These are phyloP conservation scores for Beauveria sp. DNA, from an alignment of 2,329 filamentous ascomycete genomes.

Conservation along the genomic window DNA sequence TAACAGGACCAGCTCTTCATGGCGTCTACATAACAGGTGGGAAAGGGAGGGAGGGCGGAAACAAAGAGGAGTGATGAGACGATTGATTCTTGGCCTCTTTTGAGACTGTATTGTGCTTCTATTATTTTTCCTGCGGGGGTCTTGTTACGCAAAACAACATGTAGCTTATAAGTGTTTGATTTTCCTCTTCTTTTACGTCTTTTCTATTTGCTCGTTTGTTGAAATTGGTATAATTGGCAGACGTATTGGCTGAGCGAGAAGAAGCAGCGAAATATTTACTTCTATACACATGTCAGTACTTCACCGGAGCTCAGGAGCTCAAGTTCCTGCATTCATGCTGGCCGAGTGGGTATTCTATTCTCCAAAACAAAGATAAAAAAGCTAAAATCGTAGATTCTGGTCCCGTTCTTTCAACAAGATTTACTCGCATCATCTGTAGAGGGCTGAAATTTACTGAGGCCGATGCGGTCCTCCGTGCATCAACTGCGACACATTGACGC, in stretches of 20 bases:
- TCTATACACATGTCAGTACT: too few species aligned
- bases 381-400: too few species aligned
- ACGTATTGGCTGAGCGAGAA: too few species aligned
- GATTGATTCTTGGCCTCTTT: neutral
- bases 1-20: slow-evolving; percentile 9
- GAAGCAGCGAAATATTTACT: too few species aligned
- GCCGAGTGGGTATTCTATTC: too few species aligned
- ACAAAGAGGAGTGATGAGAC: neutral
- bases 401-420: too few species aligned
- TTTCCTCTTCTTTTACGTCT: neutral
- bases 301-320: too few species aligned
- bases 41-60: slow-evolving; percentile 1
- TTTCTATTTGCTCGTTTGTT: neutral
- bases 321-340: too few species aligned
- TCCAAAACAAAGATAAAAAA: too few species aligned
- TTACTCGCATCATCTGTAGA: too few species aligned
- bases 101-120: neutral
- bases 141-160: neutral
- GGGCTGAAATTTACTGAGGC: neutral
- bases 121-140: neutral
- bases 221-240: too few species aligned
- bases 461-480: slow-evolving; percentile 13
- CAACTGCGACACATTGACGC: slow-evolving; percentile 16
- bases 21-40: neutral
- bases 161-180: neutral